phyloP scores from a whole-genome alignment of 1,284 basidiomycete genomes.

The Anthracocystis panici-leucophaei region DNA sequence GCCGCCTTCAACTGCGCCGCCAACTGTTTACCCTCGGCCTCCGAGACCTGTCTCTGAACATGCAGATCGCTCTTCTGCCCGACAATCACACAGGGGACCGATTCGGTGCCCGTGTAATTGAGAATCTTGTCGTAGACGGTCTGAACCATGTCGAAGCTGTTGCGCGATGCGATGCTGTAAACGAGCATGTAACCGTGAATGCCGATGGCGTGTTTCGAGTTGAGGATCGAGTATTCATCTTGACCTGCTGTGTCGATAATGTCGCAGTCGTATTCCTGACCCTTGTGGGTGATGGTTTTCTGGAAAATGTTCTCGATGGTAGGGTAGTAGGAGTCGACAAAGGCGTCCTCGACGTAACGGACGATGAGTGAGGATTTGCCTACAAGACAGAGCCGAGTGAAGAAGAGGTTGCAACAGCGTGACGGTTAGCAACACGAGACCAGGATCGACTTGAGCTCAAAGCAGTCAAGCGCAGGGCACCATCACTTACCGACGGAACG shows the following conservation, averaged over 20 bases:
- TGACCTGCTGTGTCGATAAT: constrained; percentile 98
- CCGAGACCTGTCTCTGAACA: constrained; percentile 74
- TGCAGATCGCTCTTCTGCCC: constrained; percentile 92
- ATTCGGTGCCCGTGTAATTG: constrained; percentile 88
- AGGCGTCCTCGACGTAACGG: constrained; percentile 69
- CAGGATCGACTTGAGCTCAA: no score
- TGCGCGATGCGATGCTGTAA: constrained; percentile 90
- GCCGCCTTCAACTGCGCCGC: constrained; percentile 63
- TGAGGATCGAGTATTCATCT: constrained; percentile 87
- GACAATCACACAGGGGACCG: constrained; percentile 94
- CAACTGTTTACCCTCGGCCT: constrained; percentile 67
- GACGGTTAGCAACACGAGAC: not conserved
- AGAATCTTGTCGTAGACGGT: constrained; percentile 97
- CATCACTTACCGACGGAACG: constrained; percentile 63
- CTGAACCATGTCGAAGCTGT: constrained; percentile 95
- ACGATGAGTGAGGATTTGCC: constrained; percentile 80
- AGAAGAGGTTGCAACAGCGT: not conserved
- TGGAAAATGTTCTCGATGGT: constrained; percentile 91
- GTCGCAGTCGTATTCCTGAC: constrained; percentile 90
- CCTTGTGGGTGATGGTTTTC: constrained; percentile 86
- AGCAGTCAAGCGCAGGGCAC: not conserved
- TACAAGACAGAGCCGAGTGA: constrained; percentile 62
- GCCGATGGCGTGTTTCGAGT: constrained; percentile 83
- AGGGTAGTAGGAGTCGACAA: constrained; percentile 87
- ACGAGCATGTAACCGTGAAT: constrained; percentile 90